Evolutionary conservation across 169 alveolate genomes (phyloP), one percentile per base, ranked within the genome.

Genomic region (Plasmodium berghei): DNA sequence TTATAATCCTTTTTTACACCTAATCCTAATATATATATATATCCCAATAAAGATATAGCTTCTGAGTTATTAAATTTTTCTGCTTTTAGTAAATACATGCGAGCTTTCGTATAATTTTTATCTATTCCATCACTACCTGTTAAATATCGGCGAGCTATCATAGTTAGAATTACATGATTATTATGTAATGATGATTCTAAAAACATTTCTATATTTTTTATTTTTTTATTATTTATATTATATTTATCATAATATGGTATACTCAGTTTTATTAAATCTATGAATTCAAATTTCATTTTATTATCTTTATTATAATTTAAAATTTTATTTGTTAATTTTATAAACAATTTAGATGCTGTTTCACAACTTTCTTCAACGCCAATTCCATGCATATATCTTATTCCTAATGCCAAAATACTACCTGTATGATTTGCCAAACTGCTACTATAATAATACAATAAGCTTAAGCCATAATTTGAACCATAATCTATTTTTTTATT

Each of bases 391-490:
- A 80, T 80, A 28, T 80, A 66, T 80, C 73, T 49, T 26, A 64
- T 45, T 18, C 90, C 90, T 40, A 80, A 10, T n/a, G 90, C 46
- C 40, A 80, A 66, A 8, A 40, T 66, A 34, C 90, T 55, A 6
- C 83, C 90, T 54, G 90, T 70, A 54, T 80, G 90, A 26, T 80
- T 80, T n/a, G 72, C 90, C 58, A 80, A 40, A 54, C 80, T 80
- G 54, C 90, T 80, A 80, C 90, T 80, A 70, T 80, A 80, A 26
- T 18, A 54, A 46, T 80, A 80, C 55, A 80, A 54, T 58, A 80
- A 80, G 34, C 90, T 80, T 46, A 80, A 54, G 18, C 34, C 42
- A 80, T 66, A 72, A 64, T 80, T 80, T 49, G 72, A 1, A 0
- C 40, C 46, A 16, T 34, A 66, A 18, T 80, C 1, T 64, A 75